Evolutionary conservation across 805 yeast species (phyloP).

Genomic region (Teunomyces barrocoloradensis): DNA sequence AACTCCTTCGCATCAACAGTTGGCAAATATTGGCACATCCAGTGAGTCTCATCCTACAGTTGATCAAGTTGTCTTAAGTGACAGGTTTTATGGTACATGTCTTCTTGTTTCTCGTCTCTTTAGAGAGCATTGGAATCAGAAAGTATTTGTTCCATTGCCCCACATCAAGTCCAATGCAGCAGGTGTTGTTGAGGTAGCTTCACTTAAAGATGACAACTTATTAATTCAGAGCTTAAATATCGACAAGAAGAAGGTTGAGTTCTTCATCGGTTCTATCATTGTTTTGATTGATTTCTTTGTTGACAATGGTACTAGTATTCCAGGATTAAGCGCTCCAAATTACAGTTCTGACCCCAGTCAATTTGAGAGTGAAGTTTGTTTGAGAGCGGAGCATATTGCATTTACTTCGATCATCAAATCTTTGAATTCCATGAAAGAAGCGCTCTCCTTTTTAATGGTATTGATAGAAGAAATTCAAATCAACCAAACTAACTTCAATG

Average conservation of each 20-base stretch:
- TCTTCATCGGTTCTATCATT: slow-evolving; percentile 65
- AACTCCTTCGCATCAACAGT: slow-evolving; percentile 12
- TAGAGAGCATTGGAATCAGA: slow-evolving; percentile 73
- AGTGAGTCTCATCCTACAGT: slow-evolving; percentile 41
- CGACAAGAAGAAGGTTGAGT: slow-evolving; percentile 56
- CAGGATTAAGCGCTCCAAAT: slow-evolving; percentile 58
- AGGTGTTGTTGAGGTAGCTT: slow-evolving; percentile 38
- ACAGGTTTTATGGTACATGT: slow-evolving; percentile 86
- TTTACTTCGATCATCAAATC: slow-evolving; percentile 73
- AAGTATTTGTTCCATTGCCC: slow-evolving; percentile 55
- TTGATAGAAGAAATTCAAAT: slow-evolving; percentile 67
- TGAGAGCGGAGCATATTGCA: slow-evolving; percentile 90
- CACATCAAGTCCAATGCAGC: slow-evolving; percentile 35
- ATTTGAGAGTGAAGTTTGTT: slow-evolving; percentile 62
- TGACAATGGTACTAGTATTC: slow-evolving; percentile 59
- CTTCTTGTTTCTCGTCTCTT: slow-evolving; percentile 75
- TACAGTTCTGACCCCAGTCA: slow-evolving; percentile 48
- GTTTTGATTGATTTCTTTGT: slow-evolving; percentile 69
- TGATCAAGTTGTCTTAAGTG: slow-evolving; percentile 83
- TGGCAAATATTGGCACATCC: slow-evolving; percentile 10
- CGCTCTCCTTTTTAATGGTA: slow-evolving; percentile 81
- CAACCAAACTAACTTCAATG: slow-evolving; percentile 48
- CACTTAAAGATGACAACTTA: slow-evolving; percentile 43
- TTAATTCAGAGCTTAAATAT: slow-evolving; percentile 46
- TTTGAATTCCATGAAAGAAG: slow-evolving; percentile 79